A percentile compares a stretch with the other conserved stretches of the same genome.
phyloP scores from a whole-genome alignment of 208 protist genomes.

The Phytomonas sp. region DNA sequence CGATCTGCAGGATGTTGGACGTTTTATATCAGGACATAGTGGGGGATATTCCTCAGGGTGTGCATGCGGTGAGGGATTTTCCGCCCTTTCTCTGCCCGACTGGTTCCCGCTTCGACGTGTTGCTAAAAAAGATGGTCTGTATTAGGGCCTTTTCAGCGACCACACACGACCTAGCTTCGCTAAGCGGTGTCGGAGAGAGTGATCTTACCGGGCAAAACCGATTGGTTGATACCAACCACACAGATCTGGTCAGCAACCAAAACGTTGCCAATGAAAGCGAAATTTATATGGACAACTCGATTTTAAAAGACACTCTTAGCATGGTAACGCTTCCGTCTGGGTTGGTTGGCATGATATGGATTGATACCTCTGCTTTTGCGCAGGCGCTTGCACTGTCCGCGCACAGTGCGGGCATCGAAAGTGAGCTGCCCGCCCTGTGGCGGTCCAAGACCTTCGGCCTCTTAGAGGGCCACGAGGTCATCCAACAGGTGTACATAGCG shows the following conservation, averaged over 20 bases:
- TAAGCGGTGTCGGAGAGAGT: conserved; percentile 10
- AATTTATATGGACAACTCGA: conserved; percentile 25
- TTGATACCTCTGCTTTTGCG: conserved; percentile 59
- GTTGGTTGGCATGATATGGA: conserved; percentile 59
- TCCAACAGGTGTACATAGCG: conserved; percentile 49
- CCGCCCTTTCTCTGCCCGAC: conserved; percentile 59
- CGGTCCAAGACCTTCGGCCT: conserved; percentile 74
- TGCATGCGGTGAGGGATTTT: conserved; percentile 54
- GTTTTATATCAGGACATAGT: conserved; percentile 80
- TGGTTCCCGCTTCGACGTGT: conserved; percentile 63
- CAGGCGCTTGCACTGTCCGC: conserved; percentile 62
- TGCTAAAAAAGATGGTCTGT: conserved; percentile 49
- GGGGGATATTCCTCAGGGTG: conserved; percentile 31
- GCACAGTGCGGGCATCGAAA: conserved; percentile 40
- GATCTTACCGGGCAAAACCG: background rate
- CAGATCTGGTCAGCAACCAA: background rate
- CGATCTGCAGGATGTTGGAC: conserved; percentile 62
- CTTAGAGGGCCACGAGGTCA: conserved; percentile 59
- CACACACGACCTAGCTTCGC: conserved; percentile 10
- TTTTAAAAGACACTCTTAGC: conserved; percentile 42
- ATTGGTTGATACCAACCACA: background rate
- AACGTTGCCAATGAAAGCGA: conserved; percentile 4
- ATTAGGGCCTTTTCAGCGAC: conserved; percentile 67
- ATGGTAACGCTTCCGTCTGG: conserved; percentile 30
- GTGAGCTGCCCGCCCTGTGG: conserved; percentile 71